phyloP scores from a whole-genome alignment of 345 rosid species.

The Eucalyptus globulus region DNA sequence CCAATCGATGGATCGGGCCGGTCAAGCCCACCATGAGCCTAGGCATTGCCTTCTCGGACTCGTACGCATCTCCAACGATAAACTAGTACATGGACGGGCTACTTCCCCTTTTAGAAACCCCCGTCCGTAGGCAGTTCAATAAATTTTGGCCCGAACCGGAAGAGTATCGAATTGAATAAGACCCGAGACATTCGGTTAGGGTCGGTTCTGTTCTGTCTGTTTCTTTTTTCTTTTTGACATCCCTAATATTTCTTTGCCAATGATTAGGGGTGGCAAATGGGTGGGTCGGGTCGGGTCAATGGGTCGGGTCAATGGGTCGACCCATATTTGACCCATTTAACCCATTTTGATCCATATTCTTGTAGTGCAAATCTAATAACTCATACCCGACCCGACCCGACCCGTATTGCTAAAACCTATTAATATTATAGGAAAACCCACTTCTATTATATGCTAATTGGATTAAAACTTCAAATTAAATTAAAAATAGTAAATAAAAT shows the following conservation, averaged over 20 bases:
- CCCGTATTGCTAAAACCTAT: too few relatives aligned
- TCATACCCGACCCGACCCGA: too few relatives aligned
- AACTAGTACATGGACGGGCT: not conserved
- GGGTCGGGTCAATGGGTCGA: too few relatives aligned
- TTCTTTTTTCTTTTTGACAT: not conserved
- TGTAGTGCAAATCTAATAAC: too few relatives aligned
- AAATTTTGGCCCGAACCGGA: not conserved
- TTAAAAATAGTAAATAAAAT: too few relatives aligned
- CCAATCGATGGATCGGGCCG: not conserved
- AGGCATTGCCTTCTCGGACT: not conserved
- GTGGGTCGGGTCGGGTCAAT: too few relatives aligned
- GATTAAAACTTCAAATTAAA: too few relatives aligned
- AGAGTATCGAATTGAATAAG: not conserved
- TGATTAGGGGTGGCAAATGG: too few relatives aligned
- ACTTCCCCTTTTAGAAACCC: not conserved
- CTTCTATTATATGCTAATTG: too few relatives aligned
- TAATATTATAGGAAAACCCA: too few relatives aligned
- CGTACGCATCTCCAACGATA: not conserved
- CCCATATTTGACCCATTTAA: too few relatives aligned
- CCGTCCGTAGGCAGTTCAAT: not conserved
- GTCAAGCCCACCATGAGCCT: not conserved
- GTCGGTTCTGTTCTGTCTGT: not conserved
- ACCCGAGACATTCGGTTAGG: not conserved
- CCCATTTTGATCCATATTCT: rapidly evolving
- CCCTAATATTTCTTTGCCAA: not conserved